Base-by-base conservation (phyloP, 78 protist species). In the Dictyostelium intermedium region DNA sequence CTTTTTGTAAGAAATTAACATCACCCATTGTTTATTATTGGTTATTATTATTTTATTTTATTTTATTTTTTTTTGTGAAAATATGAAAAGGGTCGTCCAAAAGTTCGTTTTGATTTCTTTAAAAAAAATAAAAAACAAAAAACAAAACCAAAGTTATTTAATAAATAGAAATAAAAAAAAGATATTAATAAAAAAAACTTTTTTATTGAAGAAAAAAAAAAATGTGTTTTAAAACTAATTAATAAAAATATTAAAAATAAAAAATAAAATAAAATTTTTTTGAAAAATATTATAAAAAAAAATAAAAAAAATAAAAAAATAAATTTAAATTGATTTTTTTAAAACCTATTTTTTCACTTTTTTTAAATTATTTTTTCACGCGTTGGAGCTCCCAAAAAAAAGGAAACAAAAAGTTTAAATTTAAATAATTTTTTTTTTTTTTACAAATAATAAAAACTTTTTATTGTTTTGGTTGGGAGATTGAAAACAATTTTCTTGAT, bases 1-100 rank as follows among this genome's bases (percentile, higher is more conserved):
- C 97, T 73, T 86, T 95, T 80, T 95, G 87, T 73, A 94, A 74
- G 37, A 94, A 94, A 76, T 94, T 94, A 30, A 83, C 87, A 34
- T 94, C 96, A 37, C 94, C 91, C 96, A 94, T 94, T 76, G 5
- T 70, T 69, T 2, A 18, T 16, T 50, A 47, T 66, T n/a, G 76
- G 1, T 25, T 20, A 9, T 63, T 63, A n/a, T 56, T 56, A 10
- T 56, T 0, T 7, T 1, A 14, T 56, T 60, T 23, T 60, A 20
- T 60, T 60, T 60, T 20, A 1, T 25, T 25, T 9, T 63, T 63
- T 63, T 25, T 63, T n/a, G n/a, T n/a, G n/a, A n/a, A n/a, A n/a
- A n/a, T 5, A 16, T 63, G 1, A 11, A n/a, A 63, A n/a, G 25
- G 7, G 23, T 63, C 32, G 25, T 63, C 13, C 7, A 63, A 63